These are phyloP conservation scores for Lodderomyces orthopsilosis DNA, from an alignment of 1,139 yeast species.

Conservation along the genomic window DNA sequence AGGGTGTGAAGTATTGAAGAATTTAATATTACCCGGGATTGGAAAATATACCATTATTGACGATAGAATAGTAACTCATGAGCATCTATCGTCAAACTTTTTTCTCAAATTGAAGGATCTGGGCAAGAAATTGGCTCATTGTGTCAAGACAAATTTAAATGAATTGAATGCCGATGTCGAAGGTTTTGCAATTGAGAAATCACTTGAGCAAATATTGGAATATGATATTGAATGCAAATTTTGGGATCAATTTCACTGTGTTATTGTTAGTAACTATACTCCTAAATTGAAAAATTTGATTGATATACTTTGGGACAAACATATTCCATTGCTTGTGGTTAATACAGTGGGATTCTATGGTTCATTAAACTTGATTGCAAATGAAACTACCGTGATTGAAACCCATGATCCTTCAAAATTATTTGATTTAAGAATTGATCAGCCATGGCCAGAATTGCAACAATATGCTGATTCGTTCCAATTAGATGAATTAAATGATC, in stretches of 20 bases:
- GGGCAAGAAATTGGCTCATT: slow-evolving; percentile 40
- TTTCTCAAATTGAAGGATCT: slow-evolving; percentile 51
- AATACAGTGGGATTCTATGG: slow-evolving; percentile 69
- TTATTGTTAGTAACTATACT: slow-evolving; percentile 44
- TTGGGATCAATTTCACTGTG: slow-evolving; percentile 56
- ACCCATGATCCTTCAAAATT: slow-evolving; percentile 67
- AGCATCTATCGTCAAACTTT: slow-evolving; percentile 58
- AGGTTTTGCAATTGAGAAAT: slow-evolving; percentile 31
- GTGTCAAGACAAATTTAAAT: slow-evolving; percentile 39
- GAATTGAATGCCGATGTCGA: slow-evolving; percentile 63
- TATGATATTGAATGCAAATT: slow-evolving; percentile 20
- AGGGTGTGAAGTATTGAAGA: slow-evolving; percentile 72
- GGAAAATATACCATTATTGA: slow-evolving; percentile 67
- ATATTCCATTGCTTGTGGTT: slow-evolving; percentile 54
- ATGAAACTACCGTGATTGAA: slow-evolving; percentile 64
- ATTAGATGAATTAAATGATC: slow-evolving; percentile 43
- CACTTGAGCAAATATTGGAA: slow-evolving; percentile 19
- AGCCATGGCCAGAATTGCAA: slow-evolving; percentile 74
- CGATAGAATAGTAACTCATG: slow-evolving; percentile 32
- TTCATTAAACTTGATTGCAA: slow-evolving; percentile 48
- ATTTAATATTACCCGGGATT: slow-evolving; percentile 77
- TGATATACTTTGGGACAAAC: slow-evolving; percentile 37
- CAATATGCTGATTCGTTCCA: slow-evolving; percentile 52
- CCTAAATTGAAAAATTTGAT: slow-evolving; percentile 21
- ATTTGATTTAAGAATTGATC: slow-evolving; percentile 67